These are phyloP conservation scores for Fraxinus sp. DNA, from an alignment of 305 asterid species.

Conservation along the genomic window DNA sequence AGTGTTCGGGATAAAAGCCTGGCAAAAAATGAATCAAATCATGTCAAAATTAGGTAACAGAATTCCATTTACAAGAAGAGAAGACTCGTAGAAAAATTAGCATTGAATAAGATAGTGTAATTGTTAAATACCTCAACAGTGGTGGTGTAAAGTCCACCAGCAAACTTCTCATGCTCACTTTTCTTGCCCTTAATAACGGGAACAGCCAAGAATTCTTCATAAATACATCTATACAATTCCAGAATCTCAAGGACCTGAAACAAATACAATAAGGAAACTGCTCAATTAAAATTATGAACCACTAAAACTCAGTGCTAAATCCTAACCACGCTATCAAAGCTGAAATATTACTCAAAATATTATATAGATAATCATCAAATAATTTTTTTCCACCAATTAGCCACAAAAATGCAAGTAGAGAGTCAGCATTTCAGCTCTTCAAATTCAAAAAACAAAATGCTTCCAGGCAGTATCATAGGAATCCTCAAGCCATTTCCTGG, in stretches of 20 bases:
- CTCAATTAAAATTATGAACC: constrained; percentile 5
- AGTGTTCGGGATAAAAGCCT: constrained; percentile 94
- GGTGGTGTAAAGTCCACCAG: constrained; percentile 96
- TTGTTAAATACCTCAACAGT: constrained; percentile 70
- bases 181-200: constrained; percentile 90
- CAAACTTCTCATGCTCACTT: constrained; percentile 94
- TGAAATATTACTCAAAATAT: neutral
- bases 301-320: neutral
- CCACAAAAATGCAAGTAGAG: neutral
- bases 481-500: neutral
- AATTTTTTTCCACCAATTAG: neutral
- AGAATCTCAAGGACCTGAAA: constrained; percentile 79
- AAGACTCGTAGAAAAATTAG: neutral
- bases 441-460: neutral
- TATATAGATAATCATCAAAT: neutral
- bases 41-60: constrained; percentile 8
- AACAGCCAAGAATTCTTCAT: constrained; percentile 89
- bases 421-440: neutral
- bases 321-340: neutral
- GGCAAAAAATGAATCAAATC: constrained; percentile 16
- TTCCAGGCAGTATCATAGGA: neutral
- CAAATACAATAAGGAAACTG: constrained; percentile 8
- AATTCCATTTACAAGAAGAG: constrained; percentile 3
- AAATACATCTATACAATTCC: constrained; percentile 89
- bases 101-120: constrained; percentile 6